phyloP scores from a whole-genome alignment of 331 rosid genomes.

The Rosa hybrid region DNA sequence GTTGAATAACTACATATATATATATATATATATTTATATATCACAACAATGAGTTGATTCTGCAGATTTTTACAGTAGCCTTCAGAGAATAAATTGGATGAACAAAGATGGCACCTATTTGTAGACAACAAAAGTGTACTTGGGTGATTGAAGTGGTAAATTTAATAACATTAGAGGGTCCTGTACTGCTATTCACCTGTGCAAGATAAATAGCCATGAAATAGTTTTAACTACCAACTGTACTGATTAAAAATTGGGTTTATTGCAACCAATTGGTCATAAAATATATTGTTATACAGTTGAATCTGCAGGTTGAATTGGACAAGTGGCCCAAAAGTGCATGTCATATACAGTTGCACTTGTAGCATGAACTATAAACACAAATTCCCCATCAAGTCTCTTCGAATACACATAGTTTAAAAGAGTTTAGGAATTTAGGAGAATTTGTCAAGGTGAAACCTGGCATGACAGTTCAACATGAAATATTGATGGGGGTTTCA shows the following conservation, averaged over 20 bases:
- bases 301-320: slow-evolving; percentile 12
- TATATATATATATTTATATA: no score
- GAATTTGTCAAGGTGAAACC: slow-evolving; percentile 5
- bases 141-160: slow-evolving; percentile 4
- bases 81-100: slow-evolving; percentile 1
- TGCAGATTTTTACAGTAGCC: neutral
- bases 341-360: slow-evolving; percentile 28
- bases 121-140: neutral
- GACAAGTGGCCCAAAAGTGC: slow-evolving; percentile 13
- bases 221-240: slow-evolving; percentile 7
- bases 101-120: neutral
- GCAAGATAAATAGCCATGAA: slow-evolving; percentile 11
- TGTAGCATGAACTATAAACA: slow-evolving; percentile 22
- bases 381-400: slow-evolving; percentile 17
- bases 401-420: neutral
- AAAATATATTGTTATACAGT: neutral
- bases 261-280: neutral
- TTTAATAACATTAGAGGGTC: neutral
- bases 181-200: neutral
- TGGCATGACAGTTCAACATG: neutral
- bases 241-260: neutral
- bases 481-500: neutral
- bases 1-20: no score
- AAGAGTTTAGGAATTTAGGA: neutral
- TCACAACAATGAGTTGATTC: neutral